Percentiles rank a stretch among this genome's conserved stretches.
phyloP scores from a whole-genome alignment of 805 yeast genomes.

The Teunomyces pallodes region DNA sequence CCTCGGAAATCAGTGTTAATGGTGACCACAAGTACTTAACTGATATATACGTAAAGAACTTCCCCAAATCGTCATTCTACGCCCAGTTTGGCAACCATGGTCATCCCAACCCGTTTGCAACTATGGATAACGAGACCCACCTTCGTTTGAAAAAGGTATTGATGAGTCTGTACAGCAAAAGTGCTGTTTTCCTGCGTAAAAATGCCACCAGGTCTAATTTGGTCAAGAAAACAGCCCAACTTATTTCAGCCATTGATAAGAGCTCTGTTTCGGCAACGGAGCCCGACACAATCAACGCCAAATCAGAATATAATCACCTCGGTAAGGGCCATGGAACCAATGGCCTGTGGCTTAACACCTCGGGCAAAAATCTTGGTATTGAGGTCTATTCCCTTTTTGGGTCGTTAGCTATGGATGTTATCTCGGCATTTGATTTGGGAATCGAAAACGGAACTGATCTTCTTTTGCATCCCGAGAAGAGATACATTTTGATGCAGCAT shows the following conservation, averaged over 20 bases:
- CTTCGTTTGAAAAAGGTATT: constrained; percentile 32
- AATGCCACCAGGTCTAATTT: constrained; percentile 26
- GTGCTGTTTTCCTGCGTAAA: constrained; percentile 29
- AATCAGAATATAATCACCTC: constrained; percentile 27
- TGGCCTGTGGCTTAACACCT: constrained; percentile 30
- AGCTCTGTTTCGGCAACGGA: constrained; percentile 28
- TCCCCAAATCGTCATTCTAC: constrained; percentile 58
- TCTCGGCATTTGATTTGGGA: constrained; percentile 61
- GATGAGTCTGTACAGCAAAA: constrained; percentile 32
- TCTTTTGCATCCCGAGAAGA: constrained; percentile 34
- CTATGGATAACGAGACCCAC: constrained; percentile 49
- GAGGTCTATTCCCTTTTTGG: constrained; percentile 65
- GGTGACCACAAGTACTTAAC: constrained; percentile 48
- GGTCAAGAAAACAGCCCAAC: constrained; percentile 23
- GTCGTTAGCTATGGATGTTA: constrained; percentile 70
- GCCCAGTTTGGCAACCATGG: constrained; percentile 59
- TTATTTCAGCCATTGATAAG: constrained; percentile 24
- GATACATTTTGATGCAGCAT: constrained; percentile 43
- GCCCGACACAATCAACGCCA: constrained; percentile 36
- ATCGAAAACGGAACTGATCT: constrained; percentile 43
- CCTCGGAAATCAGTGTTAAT: constrained; percentile 58
- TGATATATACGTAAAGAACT: constrained; percentile 55
- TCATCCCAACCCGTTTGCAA: constrained; percentile 57
- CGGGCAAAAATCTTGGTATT: constrained; percentile 33
- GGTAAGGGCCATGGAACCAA: constrained; percentile 31